Evolutionary conservation across 2,329 filamentous ascomycete species (phyloP).

Genomic region (Phialophora expanda): DNA sequence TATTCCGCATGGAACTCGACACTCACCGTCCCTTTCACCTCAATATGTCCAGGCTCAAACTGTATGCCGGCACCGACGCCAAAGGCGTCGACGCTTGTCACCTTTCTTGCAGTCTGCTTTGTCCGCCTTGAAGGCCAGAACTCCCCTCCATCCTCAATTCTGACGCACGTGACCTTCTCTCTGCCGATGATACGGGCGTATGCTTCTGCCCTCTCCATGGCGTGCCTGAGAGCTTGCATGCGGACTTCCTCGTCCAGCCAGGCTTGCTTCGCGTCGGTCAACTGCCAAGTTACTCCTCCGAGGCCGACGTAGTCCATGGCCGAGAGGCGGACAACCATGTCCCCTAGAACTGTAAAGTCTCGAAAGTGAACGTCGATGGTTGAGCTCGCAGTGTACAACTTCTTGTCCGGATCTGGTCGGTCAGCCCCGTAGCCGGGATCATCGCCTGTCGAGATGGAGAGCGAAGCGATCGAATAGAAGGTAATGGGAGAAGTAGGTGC

Average conservation of each 20-base stretch:
- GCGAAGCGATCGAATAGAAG: slow-evolving; percentile 29
- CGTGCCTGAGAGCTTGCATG: slow-evolving; percentile 39
- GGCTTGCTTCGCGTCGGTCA: slow-evolving; percentile 39
- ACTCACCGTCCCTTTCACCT: slow-evolving; percentile 22
- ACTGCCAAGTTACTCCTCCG: slow-evolving; percentile 38
- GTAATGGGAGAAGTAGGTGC: slow-evolving; percentile 36
- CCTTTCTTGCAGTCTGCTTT: slow-evolving; percentile 22
- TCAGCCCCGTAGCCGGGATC: slow-evolving; percentile 28
- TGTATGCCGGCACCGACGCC: slow-evolving; percentile 26
- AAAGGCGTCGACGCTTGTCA: slow-evolving; percentile 1
- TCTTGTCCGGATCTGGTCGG: slow-evolving; percentile 22
- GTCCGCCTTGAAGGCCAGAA: not conserved
- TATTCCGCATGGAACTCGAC: slow-evolving; percentile 29
- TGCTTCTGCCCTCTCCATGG: slow-evolving; percentile 39
- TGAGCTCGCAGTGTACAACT: slow-evolving; percentile 35
- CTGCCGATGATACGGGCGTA: slow-evolving; percentile 38
- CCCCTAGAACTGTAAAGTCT: slow-evolving; percentile 38
- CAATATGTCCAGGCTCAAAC: slow-evolving; percentile 28
- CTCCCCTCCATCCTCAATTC: slow-evolving; percentile 22
- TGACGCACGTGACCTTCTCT: slow-evolving; percentile 25
- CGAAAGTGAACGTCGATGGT: slow-evolving; percentile 39
- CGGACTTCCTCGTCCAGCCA: slow-evolving; percentile 37
- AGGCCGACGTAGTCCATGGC: slow-evolving; percentile 39
- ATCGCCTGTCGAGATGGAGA: slow-evolving; percentile 32
- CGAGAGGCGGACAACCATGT: slow-evolving; percentile 36